Evolutionary conservation across 2,329 filamentous ascomycete genomes (phyloP).

Genomic region (Myriosclerotinia curreyana): DNA sequence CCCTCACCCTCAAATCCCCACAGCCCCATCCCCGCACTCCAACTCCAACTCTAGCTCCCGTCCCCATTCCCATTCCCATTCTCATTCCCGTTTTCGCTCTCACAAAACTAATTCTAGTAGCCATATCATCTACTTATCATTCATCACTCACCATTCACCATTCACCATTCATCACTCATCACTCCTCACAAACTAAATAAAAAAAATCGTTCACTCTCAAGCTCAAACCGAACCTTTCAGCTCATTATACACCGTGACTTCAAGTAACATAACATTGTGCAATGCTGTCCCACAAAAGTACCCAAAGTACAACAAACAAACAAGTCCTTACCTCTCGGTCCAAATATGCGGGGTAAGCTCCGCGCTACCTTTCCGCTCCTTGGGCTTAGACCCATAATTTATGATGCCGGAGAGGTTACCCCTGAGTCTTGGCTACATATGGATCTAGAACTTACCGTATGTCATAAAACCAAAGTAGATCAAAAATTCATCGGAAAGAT

Average conservation of each 20-base stretch:
- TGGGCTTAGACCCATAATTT: neutral
- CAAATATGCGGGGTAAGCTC: conserved; percentile 14
- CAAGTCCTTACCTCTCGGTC: neutral
- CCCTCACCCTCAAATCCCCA: neutral
- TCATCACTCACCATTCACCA: too few species aligned
- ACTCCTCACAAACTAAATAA: too few species aligned
- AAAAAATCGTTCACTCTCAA: neutral
- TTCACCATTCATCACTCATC: too few species aligned
- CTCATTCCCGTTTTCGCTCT: neutral
- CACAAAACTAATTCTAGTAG: neutral
- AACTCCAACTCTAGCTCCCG: too few species aligned
- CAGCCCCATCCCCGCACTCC: neutral
- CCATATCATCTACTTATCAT: neutral
- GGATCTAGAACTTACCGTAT: neutral
- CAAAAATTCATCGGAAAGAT: neutral
- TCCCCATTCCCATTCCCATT: too few species aligned
- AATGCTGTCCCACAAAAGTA: too few species aligned
- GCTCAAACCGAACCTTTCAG: neutral
- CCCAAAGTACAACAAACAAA: conserved; percentile 3
- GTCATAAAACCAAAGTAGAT: neutral
- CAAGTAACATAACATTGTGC: too few species aligned
- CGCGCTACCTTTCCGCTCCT: neutral
- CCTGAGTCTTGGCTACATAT: conserved; percentile 10
- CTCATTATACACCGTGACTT: neutral
- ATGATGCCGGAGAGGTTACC: neutral